These are phyloP conservation scores for Solanum lycopersicoides DNA, from an alignment of 257 asterid genomes.

Conservation along the genomic window DNA sequence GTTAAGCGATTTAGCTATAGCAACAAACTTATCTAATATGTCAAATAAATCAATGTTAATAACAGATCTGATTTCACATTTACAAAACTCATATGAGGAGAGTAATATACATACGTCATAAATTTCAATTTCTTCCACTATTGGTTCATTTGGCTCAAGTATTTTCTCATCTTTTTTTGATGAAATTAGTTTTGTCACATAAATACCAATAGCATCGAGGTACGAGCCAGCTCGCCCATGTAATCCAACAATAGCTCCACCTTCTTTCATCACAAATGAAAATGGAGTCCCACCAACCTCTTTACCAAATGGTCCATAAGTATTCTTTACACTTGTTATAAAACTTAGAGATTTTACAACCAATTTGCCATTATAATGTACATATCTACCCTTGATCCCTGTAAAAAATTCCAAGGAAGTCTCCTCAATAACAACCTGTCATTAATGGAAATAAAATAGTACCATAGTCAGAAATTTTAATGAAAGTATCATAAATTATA, in stretches of 20 bases:
- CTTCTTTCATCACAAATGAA: background rate
- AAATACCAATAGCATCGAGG: constrained; percentile 9
- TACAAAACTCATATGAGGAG: background rate
- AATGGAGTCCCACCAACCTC: background rate
- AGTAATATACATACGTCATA: background rate
- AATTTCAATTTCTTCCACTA: background rate
- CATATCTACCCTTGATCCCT: background rate
- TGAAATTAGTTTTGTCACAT: background rate
- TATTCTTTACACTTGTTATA: background rate
- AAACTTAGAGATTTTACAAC: background rate
- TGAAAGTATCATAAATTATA: background rate
- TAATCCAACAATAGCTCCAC: constrained; percentile 10
- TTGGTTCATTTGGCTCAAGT: background rate
- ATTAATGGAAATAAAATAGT: background rate
- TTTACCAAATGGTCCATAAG: constrained; percentile 6
- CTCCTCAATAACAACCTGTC: background rate
- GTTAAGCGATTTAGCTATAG: background rate
- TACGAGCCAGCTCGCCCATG: background rate
- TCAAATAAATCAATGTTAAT: rapidly evolving
- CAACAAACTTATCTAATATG: rapidly evolving
- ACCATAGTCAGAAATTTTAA: background rate
- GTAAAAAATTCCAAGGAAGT: background rate
- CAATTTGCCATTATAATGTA: background rate
- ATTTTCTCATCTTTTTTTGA: background rate
- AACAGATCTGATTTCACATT: background rate